Conservation (phyloP, 768 basidiomycete genomes). For the Rhodosporidiobolus odoratus region DNA sequence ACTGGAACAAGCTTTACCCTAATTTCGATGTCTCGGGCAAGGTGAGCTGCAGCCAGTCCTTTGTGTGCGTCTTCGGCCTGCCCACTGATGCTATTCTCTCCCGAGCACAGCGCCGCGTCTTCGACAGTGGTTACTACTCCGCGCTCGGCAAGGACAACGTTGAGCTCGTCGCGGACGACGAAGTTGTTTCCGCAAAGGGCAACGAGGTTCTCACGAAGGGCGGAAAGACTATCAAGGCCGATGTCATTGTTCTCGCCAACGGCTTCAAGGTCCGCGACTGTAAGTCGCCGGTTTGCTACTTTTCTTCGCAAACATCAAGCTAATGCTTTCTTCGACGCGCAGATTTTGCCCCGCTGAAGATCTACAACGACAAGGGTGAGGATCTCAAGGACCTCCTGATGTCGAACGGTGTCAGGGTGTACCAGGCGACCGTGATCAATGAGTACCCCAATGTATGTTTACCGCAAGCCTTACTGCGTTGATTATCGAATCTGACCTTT, state of each 20-base stretch:
- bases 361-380: slow-evolving; percentile 37
- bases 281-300: slow-evolving; percentile 7
- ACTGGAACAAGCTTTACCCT: slow-evolving; percentile 38
- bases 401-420: slow-evolving; percentile 27
- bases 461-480: too few species aligned
- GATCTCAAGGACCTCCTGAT: slow-evolving; percentile 33
- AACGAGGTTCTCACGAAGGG: slow-evolving; percentile 31
- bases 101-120: slow-evolving; percentile 37
- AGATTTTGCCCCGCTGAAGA: slow-evolving; percentile 35
- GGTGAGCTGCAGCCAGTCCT: neutral
- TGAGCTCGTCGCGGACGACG: slow-evolving; percentile 32
- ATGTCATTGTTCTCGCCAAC: slow-evolving; percentile 41
- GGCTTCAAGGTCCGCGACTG: slow-evolving; percentile 36
- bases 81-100: neutral
- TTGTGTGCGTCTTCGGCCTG: too few species aligned
- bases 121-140: slow-evolving; percentile 39
- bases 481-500: neutral
- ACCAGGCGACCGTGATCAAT: slow-evolving; percentile 21
- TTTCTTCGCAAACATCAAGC: too few species aligned
- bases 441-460: slow-evolving; percentile 32
- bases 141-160: slow-evolving; percentile 34
- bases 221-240: slow-evolving; percentile 33
- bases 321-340: too few species aligned
- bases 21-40: slow-evolving; percentile 41
- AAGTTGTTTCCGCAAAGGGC: slow-evolving; percentile 26